A percentile compares a stretch with the other conserved stretches of the same genome.
phyloP scores from a whole-genome alignment of 1,284 basidiomycete genomes.

The Leccinum pachyderme region DNA sequence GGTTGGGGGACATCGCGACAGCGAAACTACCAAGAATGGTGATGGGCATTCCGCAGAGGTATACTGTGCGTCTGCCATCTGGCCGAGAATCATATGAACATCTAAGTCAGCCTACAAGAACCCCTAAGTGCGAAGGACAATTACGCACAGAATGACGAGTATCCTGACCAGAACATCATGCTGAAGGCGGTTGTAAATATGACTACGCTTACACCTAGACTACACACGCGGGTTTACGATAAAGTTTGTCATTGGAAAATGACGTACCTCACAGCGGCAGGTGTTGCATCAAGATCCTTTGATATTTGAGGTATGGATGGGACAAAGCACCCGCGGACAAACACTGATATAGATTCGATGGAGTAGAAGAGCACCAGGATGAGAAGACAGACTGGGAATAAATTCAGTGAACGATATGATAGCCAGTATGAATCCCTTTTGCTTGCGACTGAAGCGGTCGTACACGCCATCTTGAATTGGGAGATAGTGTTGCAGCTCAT shows the following conservation, averaged over 20 bases:
- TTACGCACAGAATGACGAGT: conserved; percentile 29
- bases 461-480: conserved; percentile 35
- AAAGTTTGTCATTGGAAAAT: background rate
- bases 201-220: conserved; percentile 29
- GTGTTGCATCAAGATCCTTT: conserved; percentile 39
- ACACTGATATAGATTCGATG: conserved; percentile 33
- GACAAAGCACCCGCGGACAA: conserved; percentile 45
- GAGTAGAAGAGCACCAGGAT: background rate
- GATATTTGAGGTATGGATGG: conserved; percentile 48
- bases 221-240: conserved; percentile 2
- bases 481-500: background rate
- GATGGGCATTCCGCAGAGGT: conserved; percentile 46
- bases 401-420: conserved; percentile 38
- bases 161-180: conserved; percentile 28
- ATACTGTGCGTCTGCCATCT: conserved; percentile 45
- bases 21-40: conserved; percentile 44
- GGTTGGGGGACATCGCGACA: conserved; percentile 35
- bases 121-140: background rate
- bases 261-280: conserved; percentile 41
- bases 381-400: conserved; percentile 22
- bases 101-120: conserved; percentile 41
- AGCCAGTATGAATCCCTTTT: conserved; percentile 40
- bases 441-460: conserved; percentile 36
- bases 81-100: conserved; percentile 50
- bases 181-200: conserved; percentile 25